Base-by-base conservation (phyloP, 1,284 basidiomycete species). In the Puccinia triticina region DNA sequence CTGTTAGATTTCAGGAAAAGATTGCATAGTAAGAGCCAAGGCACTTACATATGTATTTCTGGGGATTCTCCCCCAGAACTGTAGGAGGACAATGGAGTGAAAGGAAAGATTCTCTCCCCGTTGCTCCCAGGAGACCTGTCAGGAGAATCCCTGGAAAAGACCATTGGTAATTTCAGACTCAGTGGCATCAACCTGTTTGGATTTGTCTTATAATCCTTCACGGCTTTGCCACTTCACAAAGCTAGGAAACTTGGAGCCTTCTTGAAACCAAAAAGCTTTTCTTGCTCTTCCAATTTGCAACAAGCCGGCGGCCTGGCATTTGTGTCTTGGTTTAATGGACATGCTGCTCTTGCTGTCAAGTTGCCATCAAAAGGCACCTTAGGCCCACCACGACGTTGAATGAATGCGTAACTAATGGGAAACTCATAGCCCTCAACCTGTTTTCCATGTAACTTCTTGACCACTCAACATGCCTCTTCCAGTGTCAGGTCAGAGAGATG, bases 301-400 rank as follows among this genome's bases (percentile, higher is more conserved):
- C 8, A 37, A 43, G 74, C 23, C 23, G 53, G 37, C 26, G 74
- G 55, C 37, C 55, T 61, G 7, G 29, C 26, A 23, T 26, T 46
- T 16, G 26, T 16, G 16, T 57, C 55, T 23, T 40, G 57, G 50
- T 57, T 12, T 21, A 32, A 11, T 3, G 34, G 34, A 10, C 55
- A 26, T n/a, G n/a, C 74, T n/a, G 34, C 29, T 48, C 53, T 67
- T 53, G 76, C 26, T 53, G 61, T 64, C 46, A n/a, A 43, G 59
- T 66, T 64, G 29, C 46, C 59, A 67, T 67, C 61, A 29, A 77
- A 61, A 10, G 57, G 46, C 16, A 77, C 61, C 29, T 29, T 48
- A 40, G 79, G 79, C 12, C 79, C 79, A 43, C 79, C 79, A 50
- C 79, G 75, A n/a, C 79, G 79, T 67, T 82, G 79, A 16, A 82